Base-by-base conservation (phyloP, 176 grass and related monocot genomes). In the Guadua angustifolia region DNA sequence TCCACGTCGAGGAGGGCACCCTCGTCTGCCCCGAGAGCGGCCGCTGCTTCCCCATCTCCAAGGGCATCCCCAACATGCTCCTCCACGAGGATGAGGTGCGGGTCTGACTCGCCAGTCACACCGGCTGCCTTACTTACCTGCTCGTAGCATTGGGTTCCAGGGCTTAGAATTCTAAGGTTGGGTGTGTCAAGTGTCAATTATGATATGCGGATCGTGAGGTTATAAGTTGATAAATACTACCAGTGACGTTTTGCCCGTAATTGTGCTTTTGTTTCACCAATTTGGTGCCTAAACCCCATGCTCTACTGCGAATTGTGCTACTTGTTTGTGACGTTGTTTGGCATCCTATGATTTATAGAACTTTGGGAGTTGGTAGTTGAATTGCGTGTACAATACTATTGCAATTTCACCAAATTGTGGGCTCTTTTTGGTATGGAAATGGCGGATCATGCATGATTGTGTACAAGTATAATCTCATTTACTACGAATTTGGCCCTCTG, bases 11-110 rank as follows among this genome's bases (percentile, higher is more conserved):
- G 35, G 85, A 99, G 93, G 87, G 96, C 39, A 46, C 92, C 67
- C 96, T 99, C 53, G 77, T 94, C 75, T 99, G 93, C 91, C 93
- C 93, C 61, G 95, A 98, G 2, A 90, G 87, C 45, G 88, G 81
- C 39, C 92, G 96, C 80, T 73, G 59, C 84, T 94, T 94, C 71
- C 92, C 92, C 50, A 94, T 94, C 88, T 82, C 84, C 66, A 99
- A 94, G 91, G 96, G 96, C 74, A 91, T 99, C 75, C 93, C 96
- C 67, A 99, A 99, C 91, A 99, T 99, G 96, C 90, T 99, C 58
- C 96, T 99, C 66, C 89, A 95, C 69, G 93, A 99, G 65, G 96
- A 99, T 75, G 94, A 97, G 94, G 94, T 97, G 63, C 80, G 76
- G 86, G 24, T 53, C 35, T 75, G 59, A 75, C 58, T 51, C 16